Evolutionary conservation across 2,329 filamentous ascomycete species (phyloP), one percentile per base, ranked within the genome.

Genomic region (Acrocalymma vagum): DNA sequence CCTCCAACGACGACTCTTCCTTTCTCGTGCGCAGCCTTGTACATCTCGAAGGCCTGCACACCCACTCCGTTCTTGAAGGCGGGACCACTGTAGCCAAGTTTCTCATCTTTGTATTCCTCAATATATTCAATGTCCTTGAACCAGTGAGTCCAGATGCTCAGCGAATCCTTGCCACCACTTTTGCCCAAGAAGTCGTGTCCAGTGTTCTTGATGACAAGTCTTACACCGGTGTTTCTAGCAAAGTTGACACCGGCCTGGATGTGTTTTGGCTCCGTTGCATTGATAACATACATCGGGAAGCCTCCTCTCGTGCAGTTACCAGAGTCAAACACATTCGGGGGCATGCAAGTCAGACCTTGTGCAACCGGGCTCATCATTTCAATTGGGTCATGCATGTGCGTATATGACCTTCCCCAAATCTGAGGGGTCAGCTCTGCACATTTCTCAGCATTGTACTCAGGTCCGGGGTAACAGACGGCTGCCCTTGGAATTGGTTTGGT

Each of bases 21-120:
- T 18, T 74, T 60, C 11, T 71, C 61, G 9, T 76, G 56, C 2
- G 78, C 79, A 25, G 72, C 73, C 20, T 72, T 72, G 53, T 83
- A 83, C 2, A 81, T 62, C 45, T 84, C 79, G 23, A 66, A 71
- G 3, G 75, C 77, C 42, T 80, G 72, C 7, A 83, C 74, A 37
- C 81, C 81, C 8, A 79, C 72, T 2, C 78, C 80, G 13, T 81
- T 66, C 58, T 79, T 83, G 50, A 83, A 72, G 1, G 79, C 81
- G 2, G 73, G 65, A 0, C 79, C 79, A 1, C 59, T 60, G 40
- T 73, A 75, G 9, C 58, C 56, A 21, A 63, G 45, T 15, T 60
- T 54, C n/a, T 55, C 35, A 26, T 67, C 62, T 10, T 48, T 48
- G n/a, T 61, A 66, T 18, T 67, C 47, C 38, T 65, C 61, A 24